Base-by-base conservation (phyloP, 148 eudicot genomes). In the Camellia japonica region DNA sequence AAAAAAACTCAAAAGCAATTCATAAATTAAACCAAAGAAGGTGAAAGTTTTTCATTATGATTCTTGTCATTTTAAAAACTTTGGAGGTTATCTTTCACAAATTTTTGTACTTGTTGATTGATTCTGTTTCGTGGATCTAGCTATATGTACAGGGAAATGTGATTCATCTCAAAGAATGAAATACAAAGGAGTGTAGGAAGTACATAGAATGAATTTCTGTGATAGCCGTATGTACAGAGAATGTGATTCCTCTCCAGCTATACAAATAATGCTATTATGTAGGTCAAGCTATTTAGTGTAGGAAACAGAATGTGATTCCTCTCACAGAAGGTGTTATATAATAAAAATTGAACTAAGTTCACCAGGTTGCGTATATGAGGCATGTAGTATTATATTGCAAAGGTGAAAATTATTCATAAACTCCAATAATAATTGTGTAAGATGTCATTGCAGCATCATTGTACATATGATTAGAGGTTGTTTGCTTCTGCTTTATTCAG, bases 291-390 rank as follows among this genome's bases (percentile, higher is more conserved):
- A 20, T 16, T 49, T 30, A 2, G 12, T 23, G 12, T 23, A 55
- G 41, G 58, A 52, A 72, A 72, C 23, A 51, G 8, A 52, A 72
- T 20, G 46, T 70, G 61, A 52, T 23, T 67, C 75, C 61, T 71
- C 42, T 54, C 55, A 43, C 19, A 52, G 61, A 52, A 72, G 11
- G 38, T 72, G 3, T 68, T 68, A 1, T 19, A 71, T 49, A 51
- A 4, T 3, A 46, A 19, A n/a, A 9, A 47, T n/a, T n/a, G 5
- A 70, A 20, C 4, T 20, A 58, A 58, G 61, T 71, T 23, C 16
- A 19, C 58, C 74, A 6, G 15, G 58, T 41, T 47, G 74, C 14
- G 14, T 7, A 47, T 51, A 71, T 49, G 74, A 20, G 55, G 74
- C 58, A 47, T 71, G 52, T 70, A n/a, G 73, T 16, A 46, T 46